Percentiles rank a stretch among this genome's conserved stretches.
phyloP scores from a whole-genome alignment of 208 protist species.

The Crithidia brevicula region DNA sequence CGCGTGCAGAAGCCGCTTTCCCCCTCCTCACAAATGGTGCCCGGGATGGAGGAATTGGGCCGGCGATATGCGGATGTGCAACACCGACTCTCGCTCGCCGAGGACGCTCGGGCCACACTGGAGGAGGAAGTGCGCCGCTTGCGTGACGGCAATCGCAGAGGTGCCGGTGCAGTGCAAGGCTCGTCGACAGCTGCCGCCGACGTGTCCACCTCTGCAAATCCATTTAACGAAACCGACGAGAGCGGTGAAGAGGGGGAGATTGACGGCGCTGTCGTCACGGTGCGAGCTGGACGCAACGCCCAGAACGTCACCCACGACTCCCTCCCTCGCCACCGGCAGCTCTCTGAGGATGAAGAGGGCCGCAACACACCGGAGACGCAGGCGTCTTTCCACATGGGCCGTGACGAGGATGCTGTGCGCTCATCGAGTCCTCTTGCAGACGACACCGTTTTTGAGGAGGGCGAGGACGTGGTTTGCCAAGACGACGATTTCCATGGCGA shows the following conservation, averaged over 20 bases:
- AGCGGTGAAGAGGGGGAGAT: not conserved
- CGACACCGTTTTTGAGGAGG: conserved; percentile 6
- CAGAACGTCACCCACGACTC: not conserved
- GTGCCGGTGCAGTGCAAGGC: not conserved
- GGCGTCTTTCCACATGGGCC: conserved; percentile 19
- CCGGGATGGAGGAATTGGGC: conserved; percentile 39
- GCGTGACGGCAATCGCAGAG: not conserved
- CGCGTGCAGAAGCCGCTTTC: not conserved
- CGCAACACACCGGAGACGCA: conserved; percentile 14
- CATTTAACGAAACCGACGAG: conserved; percentile 4
- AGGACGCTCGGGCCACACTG: conserved; percentile 31
- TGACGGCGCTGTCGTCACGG: not conserved
- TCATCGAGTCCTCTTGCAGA: not conserved
- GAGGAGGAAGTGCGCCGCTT: conserved; percentile 18
- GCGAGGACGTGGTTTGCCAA: conserved; percentile 5
- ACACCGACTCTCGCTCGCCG: conserved; percentile 25
- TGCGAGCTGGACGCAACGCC: not conserved
- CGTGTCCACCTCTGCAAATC: not conserved
- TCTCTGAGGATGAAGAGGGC: conserved; percentile 7
- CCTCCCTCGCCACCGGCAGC: not conserved
- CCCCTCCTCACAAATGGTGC: conserved; percentile 16
- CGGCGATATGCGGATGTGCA: conserved; percentile 38
- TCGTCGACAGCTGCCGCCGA: not conserved
- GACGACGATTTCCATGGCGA: not conserved
- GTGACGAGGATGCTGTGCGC: not conserved